Conservation (phyloP, 129 eudicot species). For the Arctium minus region DNA sequence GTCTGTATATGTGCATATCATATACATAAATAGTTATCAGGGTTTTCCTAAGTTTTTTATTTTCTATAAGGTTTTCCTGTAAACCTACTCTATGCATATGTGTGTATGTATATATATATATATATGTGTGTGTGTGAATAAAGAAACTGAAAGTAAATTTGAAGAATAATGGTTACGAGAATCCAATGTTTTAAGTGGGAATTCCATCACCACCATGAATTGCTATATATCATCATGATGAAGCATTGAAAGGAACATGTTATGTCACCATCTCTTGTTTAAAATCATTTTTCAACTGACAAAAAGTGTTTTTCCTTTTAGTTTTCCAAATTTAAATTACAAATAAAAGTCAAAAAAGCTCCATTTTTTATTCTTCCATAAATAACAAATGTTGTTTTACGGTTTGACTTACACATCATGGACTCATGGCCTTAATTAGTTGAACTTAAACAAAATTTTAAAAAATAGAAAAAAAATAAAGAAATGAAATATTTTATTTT, state of each 20-base stretch:
- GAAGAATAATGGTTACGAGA: constrained; percentile 19
- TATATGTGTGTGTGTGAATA: background rate
- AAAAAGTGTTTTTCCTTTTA: constrained; percentile 26
- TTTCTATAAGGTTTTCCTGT: no score
- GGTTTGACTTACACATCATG: constrained; percentile 15
- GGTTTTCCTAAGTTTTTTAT: no score
- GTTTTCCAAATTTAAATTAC: constrained; percentile 12
- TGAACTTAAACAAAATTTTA: background rate
- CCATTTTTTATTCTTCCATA: constrained; percentile 6
- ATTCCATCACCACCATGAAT: constrained; percentile 24
- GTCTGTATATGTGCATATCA: no score
- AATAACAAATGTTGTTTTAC: background rate
- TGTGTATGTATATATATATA: background rate
- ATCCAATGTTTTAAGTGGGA: constrained; percentile 38
- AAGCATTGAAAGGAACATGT: constrained; percentile 31
- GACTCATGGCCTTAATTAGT: constrained; percentile 1
- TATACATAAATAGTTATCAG: no score
- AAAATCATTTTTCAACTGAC: constrained; percentile 31
- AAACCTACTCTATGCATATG: background rate
- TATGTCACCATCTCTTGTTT: constrained; percentile 33
- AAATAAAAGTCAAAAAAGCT: constrained; percentile 29
- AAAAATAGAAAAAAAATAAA: background rate
- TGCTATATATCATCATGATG: constrained; percentile 28
- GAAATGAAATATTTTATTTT: background rate
- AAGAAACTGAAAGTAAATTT: background rate